phyloP scores from a whole-genome alignment of 768 basidiomycete genomes.

The Heimioporus sp. region DNA sequence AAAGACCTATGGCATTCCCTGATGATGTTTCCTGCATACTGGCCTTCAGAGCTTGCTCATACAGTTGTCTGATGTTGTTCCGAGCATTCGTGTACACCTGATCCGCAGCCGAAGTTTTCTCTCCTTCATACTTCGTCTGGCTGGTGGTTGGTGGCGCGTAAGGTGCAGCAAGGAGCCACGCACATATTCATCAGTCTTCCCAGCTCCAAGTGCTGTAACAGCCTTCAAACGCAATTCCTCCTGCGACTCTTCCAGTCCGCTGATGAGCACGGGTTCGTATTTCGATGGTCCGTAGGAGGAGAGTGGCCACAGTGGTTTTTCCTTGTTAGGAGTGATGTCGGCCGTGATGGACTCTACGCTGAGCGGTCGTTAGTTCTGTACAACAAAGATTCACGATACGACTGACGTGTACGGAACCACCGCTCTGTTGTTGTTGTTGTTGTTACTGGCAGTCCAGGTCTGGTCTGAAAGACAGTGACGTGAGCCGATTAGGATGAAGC shows the following conservation, averaged over 20 bases:
- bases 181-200: constrained; percentile 67
- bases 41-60: constrained; percentile 50
- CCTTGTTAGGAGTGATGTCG: constrained; percentile 58
- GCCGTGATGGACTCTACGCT: constrained; percentile 62
- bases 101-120: constrained; percentile 53
- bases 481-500: constrained; percentile 12
- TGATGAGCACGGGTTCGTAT: constrained; percentile 61
- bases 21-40: constrained; percentile 26
- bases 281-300: constrained; percentile 80
- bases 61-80: constrained; percentile 46
- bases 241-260: constrained; percentile 65
- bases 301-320: constrained; percentile 78
- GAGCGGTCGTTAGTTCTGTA: background rate
- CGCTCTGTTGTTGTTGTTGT: constrained; percentile 9
- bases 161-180: constrained; percentile 23
- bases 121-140: constrained; percentile 59
- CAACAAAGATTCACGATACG: background rate
- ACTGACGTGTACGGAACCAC: constrained; percentile 41
- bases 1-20: constrained; percentile 6
- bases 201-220: constrained; percentile 49
- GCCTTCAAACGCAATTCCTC: constrained; percentile 80
- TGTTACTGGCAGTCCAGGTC: constrained; percentile 37
- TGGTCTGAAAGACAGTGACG: constrained; percentile 30
- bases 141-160: constrained; percentile 1
- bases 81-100: constrained; percentile 47